Conservation (phyloP, 73 alveolate species). For the Paramecium pentaurelia region DNA sequence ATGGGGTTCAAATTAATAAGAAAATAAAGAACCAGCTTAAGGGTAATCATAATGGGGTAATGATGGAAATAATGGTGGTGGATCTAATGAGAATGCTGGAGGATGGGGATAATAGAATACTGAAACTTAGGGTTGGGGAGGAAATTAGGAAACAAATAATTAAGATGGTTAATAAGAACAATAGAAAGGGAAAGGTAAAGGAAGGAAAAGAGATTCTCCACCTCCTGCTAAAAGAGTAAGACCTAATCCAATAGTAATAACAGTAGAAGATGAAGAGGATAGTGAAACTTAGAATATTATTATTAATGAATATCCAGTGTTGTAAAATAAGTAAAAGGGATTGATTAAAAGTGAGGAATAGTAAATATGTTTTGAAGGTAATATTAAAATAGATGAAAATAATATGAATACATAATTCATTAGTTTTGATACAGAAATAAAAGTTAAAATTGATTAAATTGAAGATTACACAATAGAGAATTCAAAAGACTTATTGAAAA, state of each 20-base stretch:
- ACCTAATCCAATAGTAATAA: not conserved
- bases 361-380: not conserved
- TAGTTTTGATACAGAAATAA: not conserved
- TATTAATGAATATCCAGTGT: not conserved
- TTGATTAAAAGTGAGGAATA: not conserved
- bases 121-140: not conserved
- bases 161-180: not conserved
- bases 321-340: not conserved
- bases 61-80: not conserved
- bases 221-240: slow-evolving; percentile 21
- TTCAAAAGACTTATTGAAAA: not conserved
- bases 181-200: not conserved
- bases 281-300: not conserved
- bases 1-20: not conserved
- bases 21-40: not conserved
- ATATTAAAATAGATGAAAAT: not conserved
- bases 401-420: not conserved
- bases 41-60: not conserved
- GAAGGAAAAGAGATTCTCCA: not conserved
- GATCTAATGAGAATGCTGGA: not conserved
- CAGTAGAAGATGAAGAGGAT: not conserved
- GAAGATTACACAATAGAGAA: not conserved
- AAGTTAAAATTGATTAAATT: not conserved
- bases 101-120: not conserved
- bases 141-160: not conserved